Conservation (phyloP, 305 asterid genomes). For the Fraxinus floribunda region DNA sequence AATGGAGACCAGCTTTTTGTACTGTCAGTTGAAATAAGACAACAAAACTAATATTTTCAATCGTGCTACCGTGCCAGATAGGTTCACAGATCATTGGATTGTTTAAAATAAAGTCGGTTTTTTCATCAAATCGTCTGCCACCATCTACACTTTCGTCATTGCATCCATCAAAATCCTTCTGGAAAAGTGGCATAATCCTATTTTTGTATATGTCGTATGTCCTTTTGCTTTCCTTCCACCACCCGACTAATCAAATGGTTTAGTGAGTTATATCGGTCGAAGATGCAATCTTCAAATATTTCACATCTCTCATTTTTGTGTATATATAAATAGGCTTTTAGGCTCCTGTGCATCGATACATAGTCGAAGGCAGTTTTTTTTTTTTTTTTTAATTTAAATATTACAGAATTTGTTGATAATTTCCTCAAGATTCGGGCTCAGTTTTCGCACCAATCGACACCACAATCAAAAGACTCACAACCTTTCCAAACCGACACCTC, state of each 20-base stretch:
- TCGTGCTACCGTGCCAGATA: too few species aligned
- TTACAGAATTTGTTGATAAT: too few species aligned
- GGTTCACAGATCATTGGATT: too few species aligned
- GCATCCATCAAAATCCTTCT: too few species aligned
- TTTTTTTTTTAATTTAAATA: too few species aligned
- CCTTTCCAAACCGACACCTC: too few species aligned
- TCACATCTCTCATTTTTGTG: not conserved
- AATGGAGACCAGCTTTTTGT: not conserved
- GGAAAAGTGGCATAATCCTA: too few species aligned
- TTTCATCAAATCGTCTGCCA: too few species aligned
- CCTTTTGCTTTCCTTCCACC: not conserved
- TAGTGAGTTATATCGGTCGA: not conserved
- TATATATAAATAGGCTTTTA: not conserved
- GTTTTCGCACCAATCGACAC: too few species aligned
- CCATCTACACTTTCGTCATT: too few species aligned
- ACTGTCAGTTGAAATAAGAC: not conserved
- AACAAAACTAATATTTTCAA: not conserved
- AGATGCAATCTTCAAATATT: not conserved
- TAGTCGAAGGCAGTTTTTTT: not conserved
- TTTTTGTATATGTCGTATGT: not conserved
- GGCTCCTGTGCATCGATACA: not conserved
- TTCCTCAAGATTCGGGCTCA: not conserved
- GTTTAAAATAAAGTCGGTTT: too few species aligned
- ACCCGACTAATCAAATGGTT: not conserved
- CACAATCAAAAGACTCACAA: too few species aligned